A percentile compares a stretch with the other conserved stretches of the same genome.
These are phyloP conservation scores for Mycosphaerella sp. DNA, from an alignment of 2,329 filamentous ascomycete genomes.

Conservation along the genomic window DNA sequence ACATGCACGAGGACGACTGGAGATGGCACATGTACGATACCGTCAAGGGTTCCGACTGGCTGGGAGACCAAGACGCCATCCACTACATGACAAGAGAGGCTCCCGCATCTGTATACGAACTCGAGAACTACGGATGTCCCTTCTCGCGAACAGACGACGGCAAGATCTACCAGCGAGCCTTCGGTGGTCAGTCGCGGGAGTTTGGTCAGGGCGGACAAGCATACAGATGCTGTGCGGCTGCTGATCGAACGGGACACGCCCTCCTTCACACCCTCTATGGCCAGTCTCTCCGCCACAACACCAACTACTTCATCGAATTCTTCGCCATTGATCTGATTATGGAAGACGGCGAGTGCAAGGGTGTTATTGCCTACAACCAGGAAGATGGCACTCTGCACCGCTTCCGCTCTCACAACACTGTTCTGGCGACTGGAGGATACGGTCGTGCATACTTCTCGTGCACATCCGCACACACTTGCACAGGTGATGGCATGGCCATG, in stretches of 20 bases:
- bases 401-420: constrained; percentile 94
- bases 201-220: constrained; percentile 96
- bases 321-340: constrained; percentile 96
- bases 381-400: constrained; percentile 97
- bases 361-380: constrained; percentile 96
- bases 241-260: constrained; percentile 94
- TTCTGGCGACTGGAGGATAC: constrained; percentile 94
- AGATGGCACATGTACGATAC: constrained; percentile 99
- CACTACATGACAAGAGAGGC: constrained; percentile 98
- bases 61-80: constrained; percentile 94
- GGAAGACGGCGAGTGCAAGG: constrained; percentile 94
- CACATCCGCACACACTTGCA: constrained; percentile 97
- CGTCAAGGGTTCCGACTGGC: constrained; percentile 95
- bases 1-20: constrained; percentile 99
- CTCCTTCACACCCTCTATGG: constrained; percentile 98
- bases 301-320: constrained; percentile 99
- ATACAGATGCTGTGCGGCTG: constrained; percentile 93
- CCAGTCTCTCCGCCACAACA: constrained; percentile 94
- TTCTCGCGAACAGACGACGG: constrained; percentile 96
- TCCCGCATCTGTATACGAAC: constrained; percentile 82
- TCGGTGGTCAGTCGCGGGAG: constrained; percentile 94
- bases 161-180: constrained; percentile 97
- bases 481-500: constrained; percentile 99
- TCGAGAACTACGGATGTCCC: constrained; percentile 95
- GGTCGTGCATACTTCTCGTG: constrained; percentile 98